phyloP scores from a whole-genome alignment of 371 early-diverging fungal species.

The Haplosporangium sp. region DNA sequence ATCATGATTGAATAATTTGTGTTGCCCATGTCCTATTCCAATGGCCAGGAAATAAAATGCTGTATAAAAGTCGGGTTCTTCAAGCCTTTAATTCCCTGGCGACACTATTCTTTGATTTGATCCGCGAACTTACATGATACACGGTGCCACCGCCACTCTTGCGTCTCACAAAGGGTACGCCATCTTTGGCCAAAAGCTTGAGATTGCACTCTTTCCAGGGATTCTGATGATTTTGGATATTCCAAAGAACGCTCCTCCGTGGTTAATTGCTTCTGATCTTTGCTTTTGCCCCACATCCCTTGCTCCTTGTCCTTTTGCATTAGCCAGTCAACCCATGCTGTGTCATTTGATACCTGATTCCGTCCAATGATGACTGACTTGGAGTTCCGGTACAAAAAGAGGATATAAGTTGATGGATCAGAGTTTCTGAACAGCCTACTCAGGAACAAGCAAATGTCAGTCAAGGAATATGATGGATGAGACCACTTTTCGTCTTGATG shows the following conservation, averaged over 20 bases:
- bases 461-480: not conserved
- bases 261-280: too few species aligned
- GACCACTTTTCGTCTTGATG: too few species aligned
- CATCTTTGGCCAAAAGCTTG: conserved; percentile 66
- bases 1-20: conserved; percentile 93
- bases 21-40: conserved; percentile 92
- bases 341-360: conserved; percentile 77
- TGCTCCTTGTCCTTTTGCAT: too few species aligned
- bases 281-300: too few species aligned
- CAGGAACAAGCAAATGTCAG: too few species aligned
- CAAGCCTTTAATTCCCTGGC: not conserved
- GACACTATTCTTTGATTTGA: too few species aligned
- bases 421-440: conserved; percentile 73
- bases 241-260: too few species aligned
- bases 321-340: too few species aligned
- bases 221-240: too few species aligned
- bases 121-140: conserved; percentile 87
- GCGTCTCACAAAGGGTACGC: conserved; percentile 88
- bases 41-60: too few species aligned
- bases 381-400: conserved; percentile 91
- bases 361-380: conserved; percentile 93
- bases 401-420: conserved; percentile 71
- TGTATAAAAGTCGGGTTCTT: too few species aligned
- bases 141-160: conserved; percentile 97
- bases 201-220: conserved; percentile 95